These are phyloP conservation scores for Cerioporus squamosus DNA, from an alignment of 1,284 basidiomycete genomes.

Conservation along the genomic window DNA sequence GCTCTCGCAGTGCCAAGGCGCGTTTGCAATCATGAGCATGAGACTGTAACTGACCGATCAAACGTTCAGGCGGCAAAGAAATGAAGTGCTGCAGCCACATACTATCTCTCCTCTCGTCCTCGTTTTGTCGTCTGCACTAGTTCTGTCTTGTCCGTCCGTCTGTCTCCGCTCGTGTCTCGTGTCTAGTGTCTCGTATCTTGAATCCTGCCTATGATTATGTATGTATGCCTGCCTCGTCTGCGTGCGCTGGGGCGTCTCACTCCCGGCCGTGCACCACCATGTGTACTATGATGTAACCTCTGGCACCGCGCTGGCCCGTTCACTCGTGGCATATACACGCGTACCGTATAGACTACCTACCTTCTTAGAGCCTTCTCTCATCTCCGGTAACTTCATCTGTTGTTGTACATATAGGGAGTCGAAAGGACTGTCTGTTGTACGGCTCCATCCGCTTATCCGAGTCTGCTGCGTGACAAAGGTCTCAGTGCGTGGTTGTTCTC, in stretches of 20 bases:
- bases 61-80: conserved; percentile 32
- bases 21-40: neutral
- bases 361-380: conserved; percentile 4
- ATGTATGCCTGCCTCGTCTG: conserved; percentile 7
- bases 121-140: conserved; percentile 17
- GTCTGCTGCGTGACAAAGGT: no score
- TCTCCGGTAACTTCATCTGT: conserved; percentile 3
- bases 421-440: neutral
- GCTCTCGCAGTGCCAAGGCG: conserved; percentile 28
- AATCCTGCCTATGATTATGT: conserved; percentile 16
- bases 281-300: conserved; percentile 15
- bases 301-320: neutral
- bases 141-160: conserved; percentile 9
- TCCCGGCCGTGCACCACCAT: neutral
- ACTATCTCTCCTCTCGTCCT: conserved; percentile 4
- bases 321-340: conserved; percentile 14
- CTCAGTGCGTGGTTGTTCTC: no score
- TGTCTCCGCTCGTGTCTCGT: neutral
- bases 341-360: conserved; percentile 15
- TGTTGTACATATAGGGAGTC: conserved; percentile 3
- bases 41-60: neutral
- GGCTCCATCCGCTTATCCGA: neutral
- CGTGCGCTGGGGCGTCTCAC: neutral
- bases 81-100: conserved; percentile 14
- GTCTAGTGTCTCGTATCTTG: conserved; percentile 3